phyloP scores from a whole-genome alignment of 2,329 filamentous ascomycete species.

The Xylariaceae sp. region DNA sequence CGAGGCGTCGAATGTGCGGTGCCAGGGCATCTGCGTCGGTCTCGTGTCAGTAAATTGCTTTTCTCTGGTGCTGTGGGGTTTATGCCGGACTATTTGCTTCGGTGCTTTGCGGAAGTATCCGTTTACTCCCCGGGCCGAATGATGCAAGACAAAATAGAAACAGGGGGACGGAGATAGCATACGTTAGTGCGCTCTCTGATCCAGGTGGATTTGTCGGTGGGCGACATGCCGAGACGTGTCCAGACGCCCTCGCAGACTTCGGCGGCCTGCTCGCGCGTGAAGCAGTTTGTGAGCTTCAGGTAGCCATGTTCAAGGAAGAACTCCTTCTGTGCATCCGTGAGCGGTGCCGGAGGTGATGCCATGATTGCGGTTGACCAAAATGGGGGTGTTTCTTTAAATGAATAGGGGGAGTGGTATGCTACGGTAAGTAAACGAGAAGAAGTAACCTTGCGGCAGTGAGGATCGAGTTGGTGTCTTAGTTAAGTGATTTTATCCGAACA shows the following conservation, averaged over 20 bases:
- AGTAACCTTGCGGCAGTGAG: not conserved
- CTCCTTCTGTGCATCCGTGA: conserved; percentile 32
- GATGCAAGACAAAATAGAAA: no score
- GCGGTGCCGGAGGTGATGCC: conserved; percentile 28
- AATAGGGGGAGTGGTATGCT: not conserved
- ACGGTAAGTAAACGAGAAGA: not conserved
- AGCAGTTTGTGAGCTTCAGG: conserved; percentile 49
- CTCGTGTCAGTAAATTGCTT: not conserved
- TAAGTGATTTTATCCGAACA: not conserved
- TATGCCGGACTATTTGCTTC: no score
- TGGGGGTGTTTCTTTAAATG: not conserved
- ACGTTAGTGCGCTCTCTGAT: conserved; percentile 55
- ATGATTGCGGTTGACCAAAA: conserved; percentile 15
- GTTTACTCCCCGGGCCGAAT: not conserved
- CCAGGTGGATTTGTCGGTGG: conserved; percentile 63
- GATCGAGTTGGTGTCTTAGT: not conserved
- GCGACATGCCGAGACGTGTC: conserved; percentile 62
- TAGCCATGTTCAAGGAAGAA: conserved; percentile 55
- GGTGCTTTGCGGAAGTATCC: no score
- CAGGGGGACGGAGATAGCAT: not conserved
- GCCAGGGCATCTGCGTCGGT: conserved; percentile 46
- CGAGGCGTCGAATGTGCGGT: conserved; percentile 50
- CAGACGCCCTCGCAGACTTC: conserved; percentile 48
- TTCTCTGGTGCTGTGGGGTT: not conserved
- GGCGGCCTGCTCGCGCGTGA: conserved; percentile 33